Evolutionary conservation across 1,284 basidiomycete species (phyloP), one percentile per base, ranked within the genome.

Genomic region (Marasmius tenuissimus): DNA sequence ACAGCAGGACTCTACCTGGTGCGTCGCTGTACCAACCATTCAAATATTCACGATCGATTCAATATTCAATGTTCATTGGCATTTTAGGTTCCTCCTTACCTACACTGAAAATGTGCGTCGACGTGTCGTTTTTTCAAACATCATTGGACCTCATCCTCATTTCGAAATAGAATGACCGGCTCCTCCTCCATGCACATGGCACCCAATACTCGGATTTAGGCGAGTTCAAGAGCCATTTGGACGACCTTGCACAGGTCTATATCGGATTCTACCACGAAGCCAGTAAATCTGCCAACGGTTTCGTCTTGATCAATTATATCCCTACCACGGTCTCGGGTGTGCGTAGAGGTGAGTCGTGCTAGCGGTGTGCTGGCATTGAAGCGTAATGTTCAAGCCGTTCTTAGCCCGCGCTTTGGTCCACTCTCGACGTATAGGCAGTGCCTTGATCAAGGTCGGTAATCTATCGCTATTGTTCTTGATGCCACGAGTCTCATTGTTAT

Each of bases 391-490:
- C 2, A 27, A 27, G 27, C 27, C 27, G 27, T 4, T 61, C 53
- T 55, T 62, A 81, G 81, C 81, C 16, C 74, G 78, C 40, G 75
- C 75, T 6, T 70, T 80, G 38, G 79, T 81, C 11, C 77, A 81
- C 65, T 79, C 81, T 10, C 75, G 80, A 55, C 75, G 79, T 11
- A 66, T 82, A 55, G 78, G 78, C 18, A 71, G 72, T 37, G 69
- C 79, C 52, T 78, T 81, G 66, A 78, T 52, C 37, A 60, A 78
- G 71, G 81, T 81, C 60, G 60, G 74, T 67, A 52, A 8, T 8
- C 39, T 5, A 34, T 34, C 27, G 57, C 62, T 65, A 52, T 66
- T 65, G 53, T 53, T 49, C 11, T 52, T 62, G 45, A 45, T 40
- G 39, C 12, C 33, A 42, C 54, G 56, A 48, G 42, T 38, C 27